A percentile compares a stretch with the other conserved stretches of the same genome.
Evolutionary conservation across 1,139 yeast genomes (phyloP).

Genomic region (Suhomyces ambrosiae): DNA sequence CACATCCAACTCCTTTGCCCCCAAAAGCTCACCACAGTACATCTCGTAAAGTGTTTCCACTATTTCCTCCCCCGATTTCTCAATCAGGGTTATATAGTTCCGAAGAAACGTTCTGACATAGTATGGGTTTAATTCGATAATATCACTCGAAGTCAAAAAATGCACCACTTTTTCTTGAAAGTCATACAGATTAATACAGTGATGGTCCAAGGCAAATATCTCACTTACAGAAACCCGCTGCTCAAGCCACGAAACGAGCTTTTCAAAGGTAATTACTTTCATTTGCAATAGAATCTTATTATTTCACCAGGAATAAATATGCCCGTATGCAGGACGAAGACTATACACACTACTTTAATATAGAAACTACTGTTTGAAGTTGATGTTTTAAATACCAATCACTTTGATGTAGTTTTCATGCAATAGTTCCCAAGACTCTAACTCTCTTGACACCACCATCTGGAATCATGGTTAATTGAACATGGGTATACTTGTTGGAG

Average conservation of each 20-base stretch:
- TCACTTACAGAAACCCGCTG: slow-evolving; percentile 18
- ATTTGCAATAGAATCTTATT: slow-evolving; percentile 4
- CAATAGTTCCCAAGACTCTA: slow-evolving; percentile 71
- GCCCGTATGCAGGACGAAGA: slow-evolving; percentile 1
- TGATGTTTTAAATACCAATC: not conserved
- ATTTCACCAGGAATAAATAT: slow-evolving; percentile 4
- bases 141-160: slow-evolving; percentile 5
- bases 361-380: too few species aligned
- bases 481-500: slow-evolving; percentile 54
- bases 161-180: slow-evolving; percentile 6
- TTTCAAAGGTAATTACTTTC: slow-evolving; percentile 6
- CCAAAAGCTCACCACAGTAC: slow-evolving; percentile 42
- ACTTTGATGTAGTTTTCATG: slow-evolving; percentile 11
- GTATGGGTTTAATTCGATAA: slow-evolving; percentile 40
- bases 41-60: slow-evolving; percentile 55
- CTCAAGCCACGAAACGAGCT: slow-evolving; percentile 14
- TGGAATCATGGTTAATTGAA: slow-evolving; percentile 80
- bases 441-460: slow-evolving; percentile 95
- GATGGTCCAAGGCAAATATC: slow-evolving; percentile 7
- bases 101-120: slow-evolving; percentile 52
- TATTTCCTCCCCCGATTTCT: slow-evolving; percentile 28
- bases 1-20: slow-evolving; percentile 41
- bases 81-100: slow-evolving; percentile 40
- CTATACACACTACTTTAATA: not conserved
- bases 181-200: not conserved